phyloP scores from a whole-genome alignment of 2,329 filamentous ascomycete genomes.

The Aspergillus awamori region DNA sequence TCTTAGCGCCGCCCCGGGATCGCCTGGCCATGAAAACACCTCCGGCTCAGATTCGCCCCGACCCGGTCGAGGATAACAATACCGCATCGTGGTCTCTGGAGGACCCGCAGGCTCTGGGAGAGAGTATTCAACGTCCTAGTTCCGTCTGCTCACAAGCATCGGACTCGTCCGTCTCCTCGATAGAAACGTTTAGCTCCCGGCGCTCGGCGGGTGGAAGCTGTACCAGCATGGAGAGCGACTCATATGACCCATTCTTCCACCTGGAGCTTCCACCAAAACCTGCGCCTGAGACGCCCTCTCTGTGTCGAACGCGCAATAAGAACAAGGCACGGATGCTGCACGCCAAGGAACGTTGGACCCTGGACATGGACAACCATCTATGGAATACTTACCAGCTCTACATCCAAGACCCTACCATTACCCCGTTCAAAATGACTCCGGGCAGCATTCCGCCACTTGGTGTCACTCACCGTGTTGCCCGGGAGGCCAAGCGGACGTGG shows the following conservation, averaged over 20 bases:
- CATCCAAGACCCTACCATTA: slow-evolving; percentile 66
- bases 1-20: slow-evolving; percentile 44
- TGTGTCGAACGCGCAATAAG: slow-evolving; percentile 31
- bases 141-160: slow-evolving; percentile 63
- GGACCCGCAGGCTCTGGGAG: slow-evolving; percentile 38
- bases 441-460: slow-evolving; percentile 66
- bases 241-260: slow-evolving; percentile 58
- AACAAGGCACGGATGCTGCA: slow-evolving; percentile 25
- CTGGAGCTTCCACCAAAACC: slow-evolving; percentile 43
- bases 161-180: slow-evolving; percentile 64
- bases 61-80: slow-evolving; percentile 35
- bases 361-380: slow-evolving; percentile 67
- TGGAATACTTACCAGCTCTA: slow-evolving; percentile 69
- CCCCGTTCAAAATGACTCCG: slow-evolving; percentile 68
- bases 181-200: slow-evolving; percentile 58
- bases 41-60: slow-evolving; percentile 48
- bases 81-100: slow-evolving; percentile 36
- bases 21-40: slow-evolving; percentile 48
- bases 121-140: slow-evolving; percentile 56
- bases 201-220: slow-evolving; percentile 63
- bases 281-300: slow-evolving; percentile 42
- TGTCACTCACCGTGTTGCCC: slow-evolving; percentile 64
- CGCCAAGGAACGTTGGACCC: slow-evolving; percentile 53
- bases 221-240: slow-evolving; percentile 63
- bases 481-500: slow-evolving; percentile 65